These are phyloP conservation scores for Moesziomyces globuligerus DNA, from an alignment of 1,284 basidiomycete genomes.

Conservation along the genomic window DNA sequence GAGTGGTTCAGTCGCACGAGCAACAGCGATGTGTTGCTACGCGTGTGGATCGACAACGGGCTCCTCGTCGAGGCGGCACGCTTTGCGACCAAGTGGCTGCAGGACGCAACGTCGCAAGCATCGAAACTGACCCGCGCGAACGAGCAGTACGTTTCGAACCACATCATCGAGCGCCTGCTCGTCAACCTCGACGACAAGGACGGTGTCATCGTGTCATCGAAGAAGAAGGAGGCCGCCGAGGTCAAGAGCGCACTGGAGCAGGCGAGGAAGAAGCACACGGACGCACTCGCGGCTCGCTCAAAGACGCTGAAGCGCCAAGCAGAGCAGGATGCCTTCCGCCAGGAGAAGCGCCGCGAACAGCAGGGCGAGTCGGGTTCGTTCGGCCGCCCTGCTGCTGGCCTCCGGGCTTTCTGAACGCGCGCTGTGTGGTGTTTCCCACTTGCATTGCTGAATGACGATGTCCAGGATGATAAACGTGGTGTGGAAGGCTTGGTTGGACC, in stretches of 20 bases:
- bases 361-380: slow-evolving; percentile 11
- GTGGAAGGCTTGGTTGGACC: no score
- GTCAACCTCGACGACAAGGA: slow-evolving; percentile 29
- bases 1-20: slow-evolving; percentile 32
- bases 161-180: slow-evolving; percentile 37
- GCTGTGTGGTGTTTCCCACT: background rate
- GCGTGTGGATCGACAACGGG: slow-evolving; percentile 31
- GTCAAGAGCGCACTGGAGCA: slow-evolving; percentile 17
- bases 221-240: slow-evolving; percentile 9
- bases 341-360: slow-evolving; percentile 42
- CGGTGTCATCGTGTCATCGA: slow-evolving; percentile 20
- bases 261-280: slow-evolving; percentile 31
- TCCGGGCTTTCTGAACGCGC: slow-evolving; percentile 24
- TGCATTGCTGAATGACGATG: background rate
- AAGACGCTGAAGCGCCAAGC: slow-evolving; percentile 42
- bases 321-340: slow-evolving; percentile 36
- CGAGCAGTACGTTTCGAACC: slow-evolving; percentile 29
- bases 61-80: slow-evolving; percentile 34
- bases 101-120: slow-evolving; percentile 14
- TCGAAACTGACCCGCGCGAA: slow-evolving; percentile 9
- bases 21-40: slow-evolving; percentile 39
- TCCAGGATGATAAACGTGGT: no score
- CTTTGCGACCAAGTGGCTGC: slow-evolving; percentile 28
- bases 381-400: background rate
- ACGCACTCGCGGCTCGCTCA: slow-evolving; percentile 14